A percentile compares a stretch with the other conserved stretches of the same genome.
Evolutionary conservation across 2,329 filamentous ascomycete genomes (phyloP).

Genomic region (Gnomoniopsis sp.): DNA sequence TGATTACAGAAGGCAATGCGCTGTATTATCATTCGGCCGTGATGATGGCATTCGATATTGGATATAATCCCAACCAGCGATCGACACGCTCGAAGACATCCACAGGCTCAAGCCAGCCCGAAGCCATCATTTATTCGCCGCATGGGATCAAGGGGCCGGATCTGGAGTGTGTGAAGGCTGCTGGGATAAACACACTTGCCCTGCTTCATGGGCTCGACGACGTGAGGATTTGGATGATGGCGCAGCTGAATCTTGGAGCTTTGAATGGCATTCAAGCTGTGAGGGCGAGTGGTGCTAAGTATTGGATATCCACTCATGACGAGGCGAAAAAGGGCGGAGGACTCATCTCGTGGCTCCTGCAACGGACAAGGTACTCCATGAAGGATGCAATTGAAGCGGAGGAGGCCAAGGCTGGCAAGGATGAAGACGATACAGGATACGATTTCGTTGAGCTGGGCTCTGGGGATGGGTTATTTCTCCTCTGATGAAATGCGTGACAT

Average conservation of each 20-base stretch:
- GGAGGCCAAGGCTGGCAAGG: constrained; percentile 23
- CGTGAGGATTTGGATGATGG: constrained; percentile 44
- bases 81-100: constrained; percentile 18
- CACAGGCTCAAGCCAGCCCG: constrained; percentile 29
- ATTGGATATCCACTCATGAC: constrained; percentile 66
- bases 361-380: constrained; percentile 40
- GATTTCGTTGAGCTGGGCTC: constrained; percentile 52
- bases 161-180: constrained; percentile 38
- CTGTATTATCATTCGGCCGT: constrained; percentile 62
- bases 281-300: constrained; percentile 47
- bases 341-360: constrained; percentile 50
- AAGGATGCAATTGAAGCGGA: constrained; percentile 39
- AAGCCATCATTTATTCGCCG: constrained; percentile 62
- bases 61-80: constrained; percentile 2
- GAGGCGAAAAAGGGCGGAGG: constrained; percentile 59
- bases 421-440: constrained; percentile 34
- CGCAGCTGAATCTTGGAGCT: constrained; percentile 62
- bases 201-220: constrained; percentile 64
- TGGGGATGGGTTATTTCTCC: constrained; percentile 51
- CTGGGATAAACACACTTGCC: constrained; percentile 49
- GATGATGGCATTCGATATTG: constrained; percentile 49
- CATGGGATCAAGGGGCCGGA: constrained; percentile 53
- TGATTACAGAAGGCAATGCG: constrained; percentile 50
- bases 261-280: constrained; percentile 58
- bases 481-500: constrained; percentile 24